Evolutionary conservation across 73 alveolate species (phyloP), one percentile per base, ranked within the genome.

Genomic region (Effrenium voratum): DNA sequence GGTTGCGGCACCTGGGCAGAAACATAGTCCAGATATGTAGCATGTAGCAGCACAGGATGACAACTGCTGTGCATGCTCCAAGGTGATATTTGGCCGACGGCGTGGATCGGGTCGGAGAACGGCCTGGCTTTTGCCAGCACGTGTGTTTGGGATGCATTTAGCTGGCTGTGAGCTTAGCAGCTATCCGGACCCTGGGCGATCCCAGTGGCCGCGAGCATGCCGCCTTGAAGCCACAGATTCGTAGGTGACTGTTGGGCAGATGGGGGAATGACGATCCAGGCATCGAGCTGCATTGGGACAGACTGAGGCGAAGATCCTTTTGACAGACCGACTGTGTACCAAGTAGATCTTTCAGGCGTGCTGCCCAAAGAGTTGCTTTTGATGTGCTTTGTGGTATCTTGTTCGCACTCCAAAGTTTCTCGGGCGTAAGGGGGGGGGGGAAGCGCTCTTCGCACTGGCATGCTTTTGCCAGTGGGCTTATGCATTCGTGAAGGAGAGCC

Each of bases 51-150:
- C 63, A 12, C 63, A 52, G 63, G 63, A 52, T 12, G 63, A 19
- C 63, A 52, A 19, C 63, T 52, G 63, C 8, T 12, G 63, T 52
- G 63, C 8, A 12, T 52, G 63, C 19, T 12, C 19, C 63, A 32
- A 73, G 83, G 83, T 36, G 55, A 73, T 34, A 13, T 73, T 19
- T 73, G 83, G 83, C 83, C 83, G 26, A 40, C 83, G 32, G 83
- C 83, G 41, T 73, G 83, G 83, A 36, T 6, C 12, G 41, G 47
- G n/a, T n/a, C n/a, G 30, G 83, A 73, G 34, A 36, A 6, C 32
- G 83, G 24, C 47, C 32, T 73, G 16, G 49, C 49, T 24, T 73
- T 73, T 40, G 47, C 83, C 32, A 73, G 83, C 83, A 73, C 83
- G 2, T 73, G 83, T 34, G 22, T n/a, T 34, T 68, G 34, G 43